Base-by-base conservation (phyloP, 176 grass and related monocot species). In the Urochloa ruziziensis region DNA sequence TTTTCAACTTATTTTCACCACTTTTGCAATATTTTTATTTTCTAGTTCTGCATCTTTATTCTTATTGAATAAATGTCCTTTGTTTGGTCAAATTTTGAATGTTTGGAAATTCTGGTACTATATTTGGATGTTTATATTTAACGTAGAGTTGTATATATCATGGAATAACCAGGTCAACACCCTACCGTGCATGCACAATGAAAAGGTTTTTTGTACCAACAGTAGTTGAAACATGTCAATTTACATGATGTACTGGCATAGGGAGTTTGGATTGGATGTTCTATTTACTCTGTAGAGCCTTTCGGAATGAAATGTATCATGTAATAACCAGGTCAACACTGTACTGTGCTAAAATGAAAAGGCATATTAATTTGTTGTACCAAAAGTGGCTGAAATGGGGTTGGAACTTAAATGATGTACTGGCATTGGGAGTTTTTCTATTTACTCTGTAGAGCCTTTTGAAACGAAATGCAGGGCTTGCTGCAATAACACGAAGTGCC, bases 21-120 rank as follows among this genome's bases (percentile, higher is more conserved):
- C n/a, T n/a, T n/a, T n/a, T n/a, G n/a, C n/a, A n/a, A n/a, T n/a
- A n/a, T 84, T 66, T 73, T 6, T 6, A 17, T 60, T 57, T 88
- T 11, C 18, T 78, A 69, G 5, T 40, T 80, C 24, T 75, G 23
- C 73, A 40, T n/a, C 3, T 74, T 47, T 88, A 62, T 56, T 71
- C 32, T 70, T 62, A 14, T 0, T 5, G 25, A 61, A 69, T 10
- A 47, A 53, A 52, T 82, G 5, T 51, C 11, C 29, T 59, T 54
- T 32, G 6, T 19, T 30, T 84, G 36, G 12, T 66, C 25, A 70
- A 49, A 48, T 67, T 64, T 33, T 3, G 42, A 83, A 65, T 65
- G 43, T 49, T 65, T 65, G 29, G n/a, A 10, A 23, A 14, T 14
- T 23, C 48, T 66, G 14, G 34, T 48, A 36, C 44, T 35, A 60